Percentiles rank a stretch among this genome's conserved stretches.
Conservation (phyloP, 345 rosid species). For the Eucalyptus decipiens region DNA sequence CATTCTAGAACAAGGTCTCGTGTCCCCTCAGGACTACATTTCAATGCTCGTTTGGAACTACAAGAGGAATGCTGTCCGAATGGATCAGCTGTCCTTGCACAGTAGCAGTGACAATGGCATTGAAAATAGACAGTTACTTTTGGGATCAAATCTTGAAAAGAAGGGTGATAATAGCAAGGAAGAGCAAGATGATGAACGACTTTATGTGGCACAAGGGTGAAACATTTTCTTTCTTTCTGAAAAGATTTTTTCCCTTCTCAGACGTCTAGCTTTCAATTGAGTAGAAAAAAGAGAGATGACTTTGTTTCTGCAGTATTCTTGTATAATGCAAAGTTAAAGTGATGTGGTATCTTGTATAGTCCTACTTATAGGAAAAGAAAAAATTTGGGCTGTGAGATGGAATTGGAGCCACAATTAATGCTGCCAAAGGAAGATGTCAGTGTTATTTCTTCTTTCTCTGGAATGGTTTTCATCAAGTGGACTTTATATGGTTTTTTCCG, state of each 20-base stretch:
- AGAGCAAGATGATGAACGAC: constrained; percentile 28
- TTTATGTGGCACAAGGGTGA: constrained; percentile 35
- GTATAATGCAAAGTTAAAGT: background rate
- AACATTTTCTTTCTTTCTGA: background rate
- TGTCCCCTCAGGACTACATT: constrained; percentile 83
- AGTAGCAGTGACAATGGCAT: background rate
- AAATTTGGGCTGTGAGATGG: background rate
- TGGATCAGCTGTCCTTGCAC: constrained; percentile 55
- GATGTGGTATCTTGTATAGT: background rate
- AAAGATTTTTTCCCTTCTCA: background rate
- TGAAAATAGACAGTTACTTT: constrained; percentile 19
- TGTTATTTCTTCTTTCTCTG: background rate
- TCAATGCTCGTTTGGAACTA: constrained; percentile 99
- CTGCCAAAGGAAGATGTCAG: background rate
- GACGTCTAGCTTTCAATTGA: background rate
- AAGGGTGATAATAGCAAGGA: constrained; percentile 8
- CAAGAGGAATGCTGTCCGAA: constrained; percentile 61
- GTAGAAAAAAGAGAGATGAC: background rate
- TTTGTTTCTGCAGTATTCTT: background rate
- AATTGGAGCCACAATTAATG: background rate
- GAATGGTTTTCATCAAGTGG: background rate
- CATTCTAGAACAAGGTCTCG: constrained; percentile 69
- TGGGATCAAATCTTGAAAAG: constrained; percentile 19
- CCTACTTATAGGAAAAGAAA: background rate
- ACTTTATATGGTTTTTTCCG: background rate